Base-by-base conservation (phyloP, 2,329 filamentous ascomycete species). In the Aspergillus amoenus region DNA sequence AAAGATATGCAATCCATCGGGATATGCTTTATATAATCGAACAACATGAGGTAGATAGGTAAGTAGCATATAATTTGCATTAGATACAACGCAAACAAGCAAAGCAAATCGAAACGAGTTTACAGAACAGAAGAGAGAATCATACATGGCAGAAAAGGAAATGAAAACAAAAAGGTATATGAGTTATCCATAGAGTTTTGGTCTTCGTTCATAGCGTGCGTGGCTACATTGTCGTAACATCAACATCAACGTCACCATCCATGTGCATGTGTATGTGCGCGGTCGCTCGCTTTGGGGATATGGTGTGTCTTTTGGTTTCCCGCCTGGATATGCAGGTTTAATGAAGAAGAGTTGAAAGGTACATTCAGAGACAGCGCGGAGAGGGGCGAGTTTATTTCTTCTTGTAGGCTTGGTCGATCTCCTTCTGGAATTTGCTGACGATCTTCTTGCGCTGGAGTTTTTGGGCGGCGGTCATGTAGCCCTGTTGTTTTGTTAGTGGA, bases 361-460 rank as follows among this genome's bases (percentile, higher is more conserved):
- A 46, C 46, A 27, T 41, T 27, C 5, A 43, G 49, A 43, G 45
- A 30, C 27, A 30, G 9, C 27, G 27, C 27, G 27, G 8, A 30
- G 15, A 47, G 24, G 22, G 13, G 24, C 17, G 32, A 46, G 7
- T 54, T 68, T 68, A 75, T 54, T 73, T 72, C 68, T 76, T 77
- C 59, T 78, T 78, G 63, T 89, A 89, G 1, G 85, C 86, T 65
- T 77, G 78, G 63, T 83, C 78, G 40, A 90, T 82, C 56, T 88
- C 81, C 61, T 81, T 81, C 73, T 84, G 75, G 76, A 83, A 88
- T 66, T 82, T 84, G 41, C 80, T 73, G 50, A 88, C 73, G 58
- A 90, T 88, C 66, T 82, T 84, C 77, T 84, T 88, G 66, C 87
- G 82, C 76, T 90, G 88, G 49, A 90, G 79, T 70, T 90, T 90